These are phyloP conservation scores for Ogataea trehalophila DNA, from an alignment of 805 yeast genomes.

Conservation along the genomic window DNA sequence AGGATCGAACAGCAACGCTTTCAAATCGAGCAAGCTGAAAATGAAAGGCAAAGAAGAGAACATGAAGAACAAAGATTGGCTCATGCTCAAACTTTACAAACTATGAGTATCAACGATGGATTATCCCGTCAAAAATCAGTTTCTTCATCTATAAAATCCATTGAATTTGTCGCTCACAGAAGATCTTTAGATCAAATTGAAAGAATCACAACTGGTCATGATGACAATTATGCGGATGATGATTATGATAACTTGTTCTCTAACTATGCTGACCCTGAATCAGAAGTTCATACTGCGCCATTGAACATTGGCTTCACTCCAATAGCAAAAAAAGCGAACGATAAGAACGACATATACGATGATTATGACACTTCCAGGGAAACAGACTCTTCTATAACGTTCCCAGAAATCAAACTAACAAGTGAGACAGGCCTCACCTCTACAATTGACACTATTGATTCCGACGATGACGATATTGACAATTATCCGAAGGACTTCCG, in stretches of 20 bases:
- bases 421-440: constrained; percentile 1
- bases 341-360: not conserved
- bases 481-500: constrained; percentile 2
- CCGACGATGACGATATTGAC: not conserved
- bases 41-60: constrained; percentile 4
- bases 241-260: constrained; percentile 25
- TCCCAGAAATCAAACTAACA: not conserved
- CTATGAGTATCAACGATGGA: not conserved
- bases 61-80: constrained; percentile 1
- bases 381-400: constrained; percentile 26
- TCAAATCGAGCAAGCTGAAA: not conserved
- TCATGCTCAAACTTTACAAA: not conserved
- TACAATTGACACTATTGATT: not conserved
- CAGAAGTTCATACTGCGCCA: constrained; percentile 21
- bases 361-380: not conserved
- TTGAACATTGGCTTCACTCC: constrained; percentile 10
- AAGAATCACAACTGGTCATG: constrained; percentile 7
- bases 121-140: constrained; percentile 2
- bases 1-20: not conserved
- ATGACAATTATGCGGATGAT: constrained; percentile 19
- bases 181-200: constrained; percentile 24
- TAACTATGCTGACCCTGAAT: constrained; percentile 24
- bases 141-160: constrained; percentile 19
- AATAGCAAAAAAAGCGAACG: not conserved
- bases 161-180: constrained; percentile 31